Conservation (phyloP, 2,329 filamentous ascomycete species). For the Sporothrix luriei region DNA sequence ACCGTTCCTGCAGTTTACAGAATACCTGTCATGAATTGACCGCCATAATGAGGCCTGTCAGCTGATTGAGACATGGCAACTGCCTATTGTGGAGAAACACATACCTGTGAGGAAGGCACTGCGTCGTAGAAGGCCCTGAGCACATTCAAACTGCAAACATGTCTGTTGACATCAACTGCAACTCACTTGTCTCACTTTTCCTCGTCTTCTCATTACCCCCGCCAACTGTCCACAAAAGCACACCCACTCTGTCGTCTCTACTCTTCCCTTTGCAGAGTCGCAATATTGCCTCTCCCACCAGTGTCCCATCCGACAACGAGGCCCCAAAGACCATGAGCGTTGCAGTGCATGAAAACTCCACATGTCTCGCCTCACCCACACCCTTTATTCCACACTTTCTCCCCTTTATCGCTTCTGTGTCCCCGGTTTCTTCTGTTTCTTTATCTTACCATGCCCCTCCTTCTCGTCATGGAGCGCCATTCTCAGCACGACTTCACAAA, state of each 20-base stretch:
- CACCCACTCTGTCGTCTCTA: background rate
- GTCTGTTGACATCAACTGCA: constrained; percentile 6
- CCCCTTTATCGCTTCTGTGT: background rate
- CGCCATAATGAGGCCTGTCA: background rate
- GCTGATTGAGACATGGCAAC: background rate
- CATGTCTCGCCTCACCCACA: background rate
- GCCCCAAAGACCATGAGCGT: background rate
- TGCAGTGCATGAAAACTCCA: constrained; percentile 14
- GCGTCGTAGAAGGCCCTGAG: background rate
- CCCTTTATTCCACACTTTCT: background rate
- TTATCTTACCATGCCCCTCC: background rate
- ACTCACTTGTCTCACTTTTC: too few species aligned
- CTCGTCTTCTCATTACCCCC: background rate
- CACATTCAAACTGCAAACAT: background rate
- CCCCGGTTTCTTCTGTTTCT: background rate
- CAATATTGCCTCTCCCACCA: constrained; percentile 7
- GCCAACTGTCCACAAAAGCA: background rate
- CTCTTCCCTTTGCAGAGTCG: background rate
- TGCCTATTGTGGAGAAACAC: background rate
- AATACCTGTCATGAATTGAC: background rate
- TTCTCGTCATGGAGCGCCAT: background rate
- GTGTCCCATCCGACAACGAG: background rate
- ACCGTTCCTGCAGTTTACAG: background rate
- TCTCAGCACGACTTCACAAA: background rate
- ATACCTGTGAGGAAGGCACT: background rate